phyloP scores from a whole-genome alignment of 805 yeast genomes.

The Kodamaea lidongshanica region DNA sequence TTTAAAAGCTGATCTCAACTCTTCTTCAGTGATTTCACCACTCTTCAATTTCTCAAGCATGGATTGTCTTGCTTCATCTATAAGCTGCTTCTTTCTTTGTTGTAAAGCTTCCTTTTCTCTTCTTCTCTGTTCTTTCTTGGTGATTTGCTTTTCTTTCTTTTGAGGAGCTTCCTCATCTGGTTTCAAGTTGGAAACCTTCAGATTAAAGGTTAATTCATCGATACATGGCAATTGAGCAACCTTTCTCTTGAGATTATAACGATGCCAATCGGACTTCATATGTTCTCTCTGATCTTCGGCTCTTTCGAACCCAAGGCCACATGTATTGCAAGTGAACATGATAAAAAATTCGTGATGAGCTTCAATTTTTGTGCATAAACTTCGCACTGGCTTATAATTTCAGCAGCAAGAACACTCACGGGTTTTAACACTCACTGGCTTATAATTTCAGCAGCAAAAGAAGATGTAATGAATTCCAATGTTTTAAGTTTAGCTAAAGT shows the following conservation, averaged over 20 bases:
- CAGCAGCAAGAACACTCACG: too few species aligned
- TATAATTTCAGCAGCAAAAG: neutral
- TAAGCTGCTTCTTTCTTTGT: slow-evolving; percentile 43
- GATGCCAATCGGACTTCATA: slow-evolving; percentile 43
- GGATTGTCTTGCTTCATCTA: slow-evolving; percentile 41
- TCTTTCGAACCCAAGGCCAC: slow-evolving; percentile 32
- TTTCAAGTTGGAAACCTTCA: slow-evolving; percentile 17
- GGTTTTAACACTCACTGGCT: too few species aligned
- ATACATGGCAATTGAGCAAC: slow-evolving; percentile 31
- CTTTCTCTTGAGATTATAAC: slow-evolving; percentile 39
- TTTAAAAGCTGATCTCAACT: slow-evolving; percentile 10
- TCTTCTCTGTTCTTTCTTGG: slow-evolving; percentile 47
- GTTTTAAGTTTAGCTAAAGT: too few species aligned
- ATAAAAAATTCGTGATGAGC: neutral
- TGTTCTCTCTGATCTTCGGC: slow-evolving; percentile 37
- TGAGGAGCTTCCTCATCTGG: slow-evolving; percentile 15
- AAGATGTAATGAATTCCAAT: neutral
- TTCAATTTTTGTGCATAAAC: slow-evolving; percentile 1
- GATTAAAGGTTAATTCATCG: slow-evolving; percentile 17
- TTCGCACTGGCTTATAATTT: too few species aligned
- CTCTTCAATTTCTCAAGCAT: slow-evolving; percentile 29
- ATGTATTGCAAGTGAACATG: slow-evolving; percentile 35
- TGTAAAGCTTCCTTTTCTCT: slow-evolving; percentile 44
- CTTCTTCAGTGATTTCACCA: slow-evolving; percentile 15
- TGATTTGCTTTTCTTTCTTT: slow-evolving; percentile 22